Percentiles rank a stretch among this genome's conserved stretches.
Conservation (phyloP, 1,139 yeast species). For the Wickerhamomyces sp. region DNA sequence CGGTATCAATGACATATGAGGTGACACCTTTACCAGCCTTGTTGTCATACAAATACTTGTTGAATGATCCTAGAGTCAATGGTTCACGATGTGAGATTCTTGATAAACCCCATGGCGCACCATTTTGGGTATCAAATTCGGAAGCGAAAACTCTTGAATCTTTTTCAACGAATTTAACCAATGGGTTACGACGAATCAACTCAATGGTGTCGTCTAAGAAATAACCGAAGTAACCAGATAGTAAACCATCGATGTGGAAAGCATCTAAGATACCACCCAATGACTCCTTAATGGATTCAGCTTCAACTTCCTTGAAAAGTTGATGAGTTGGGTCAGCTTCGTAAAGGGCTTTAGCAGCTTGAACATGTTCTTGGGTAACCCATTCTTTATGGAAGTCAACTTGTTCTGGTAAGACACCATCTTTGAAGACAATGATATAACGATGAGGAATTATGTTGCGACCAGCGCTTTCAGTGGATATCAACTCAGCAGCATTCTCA, state of each 20-base stretch:
- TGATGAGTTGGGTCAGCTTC: conserved; percentile 20
- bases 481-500: conserved; percentile 36
- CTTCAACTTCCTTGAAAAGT: conserved; percentile 18
- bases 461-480: conserved; percentile 35
- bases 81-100: conserved; percentile 87
- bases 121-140: conserved; percentile 64
- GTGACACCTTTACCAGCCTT: conserved; percentile 92
- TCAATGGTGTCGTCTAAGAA: conserved; percentile 70
- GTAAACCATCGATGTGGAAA: conserved; percentile 51
- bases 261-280: conserved; percentile 61
- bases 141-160: conserved; percentile 71
- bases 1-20: conserved; percentile 86
- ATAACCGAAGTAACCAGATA: conserved; percentile 70
- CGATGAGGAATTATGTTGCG: conserved; percentile 63
- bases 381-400: conserved; percentile 60
- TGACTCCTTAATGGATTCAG: conserved; percentile 15
- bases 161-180: conserved; percentile 70
- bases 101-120: conserved; percentile 96
- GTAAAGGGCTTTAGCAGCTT: conserved; percentile 19
- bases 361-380: conserved; percentile 36
- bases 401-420: conserved; percentile 45
- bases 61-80: conserved; percentile 71
- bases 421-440: conserved; percentile 75
- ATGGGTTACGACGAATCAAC: conserved; percentile 65
- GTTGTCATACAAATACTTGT: conserved; percentile 78